Evolutionary conservation across 257 asterid species (phyloP).

Genomic region (Plantago elongata): DNA sequence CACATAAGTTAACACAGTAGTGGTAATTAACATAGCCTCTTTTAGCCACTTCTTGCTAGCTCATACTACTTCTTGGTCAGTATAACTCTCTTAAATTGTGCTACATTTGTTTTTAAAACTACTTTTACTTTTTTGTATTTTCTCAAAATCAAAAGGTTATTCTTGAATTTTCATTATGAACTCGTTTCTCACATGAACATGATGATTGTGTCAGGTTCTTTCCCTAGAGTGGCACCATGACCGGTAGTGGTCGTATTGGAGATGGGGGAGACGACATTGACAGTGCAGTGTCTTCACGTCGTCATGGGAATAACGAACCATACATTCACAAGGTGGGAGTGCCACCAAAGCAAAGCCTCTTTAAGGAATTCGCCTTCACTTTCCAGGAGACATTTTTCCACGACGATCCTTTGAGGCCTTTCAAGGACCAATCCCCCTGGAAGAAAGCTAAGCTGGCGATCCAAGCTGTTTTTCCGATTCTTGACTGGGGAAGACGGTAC

Average conservation of each 20-base stretch:
- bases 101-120: neutral
- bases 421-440: conserved; percentile 41
- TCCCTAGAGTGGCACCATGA: conserved; percentile 21
- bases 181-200: no score
- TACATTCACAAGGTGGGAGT: conserved; percentile 53
- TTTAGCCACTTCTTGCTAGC: neutral
- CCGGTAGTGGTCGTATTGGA: conserved; percentile 23
- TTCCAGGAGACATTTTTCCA: conserved; percentile 65
- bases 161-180: no score
- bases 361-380: conserved; percentile 39
- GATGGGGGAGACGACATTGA: conserved; percentile 29
- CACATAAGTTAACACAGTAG: neutral
- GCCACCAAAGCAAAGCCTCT: conserved; percentile 52
- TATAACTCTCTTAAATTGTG: neutral
- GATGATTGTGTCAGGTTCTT: neutral
- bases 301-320: conserved; percentile 22
- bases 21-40: neutral
- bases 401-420: conserved; percentile 61
- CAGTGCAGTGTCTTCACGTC: conserved; percentile 33
- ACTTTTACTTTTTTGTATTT: no score
- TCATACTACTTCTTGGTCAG: neutral
- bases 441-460: conserved; percentile 37
- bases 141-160: no score
- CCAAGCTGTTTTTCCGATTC: conserved; percentile 53
- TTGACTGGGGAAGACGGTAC: conserved; percentile 63